phyloP scores from a whole-genome alignment of 1,284 basidiomycete species.

The Marasmius fiardii region DNA sequence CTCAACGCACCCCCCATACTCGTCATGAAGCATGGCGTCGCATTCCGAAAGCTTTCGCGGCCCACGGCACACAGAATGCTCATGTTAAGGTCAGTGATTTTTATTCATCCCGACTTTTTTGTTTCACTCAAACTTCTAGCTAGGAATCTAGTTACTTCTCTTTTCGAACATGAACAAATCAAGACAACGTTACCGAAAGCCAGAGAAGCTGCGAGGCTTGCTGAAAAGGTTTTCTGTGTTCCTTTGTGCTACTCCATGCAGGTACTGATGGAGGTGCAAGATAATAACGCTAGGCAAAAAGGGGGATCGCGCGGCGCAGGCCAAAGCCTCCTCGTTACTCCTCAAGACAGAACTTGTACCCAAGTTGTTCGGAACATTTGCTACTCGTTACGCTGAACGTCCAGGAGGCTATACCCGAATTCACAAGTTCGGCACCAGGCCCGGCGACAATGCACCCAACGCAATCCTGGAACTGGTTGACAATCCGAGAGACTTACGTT shows the following conservation, averaged over 20 bases:
- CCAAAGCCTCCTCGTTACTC: slow-evolving; percentile 72
- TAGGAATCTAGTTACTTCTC: slow-evolving; percentile 92
- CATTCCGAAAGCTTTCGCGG: slow-evolving; percentile 85
- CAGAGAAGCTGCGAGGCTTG: slow-evolving; percentile 85
- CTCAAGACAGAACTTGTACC: slow-evolving; percentile 68
- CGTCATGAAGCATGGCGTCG: slow-evolving; percentile 88
- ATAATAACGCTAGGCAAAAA: slow-evolving; percentile 89
- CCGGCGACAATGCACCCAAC: slow-evolving; percentile 91
- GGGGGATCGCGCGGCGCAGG: slow-evolving; percentile 61
- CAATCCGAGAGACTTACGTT: slow-evolving; percentile 85
- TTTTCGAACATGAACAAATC: slow-evolving; percentile 95
- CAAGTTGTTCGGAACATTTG: slow-evolving; percentile 81
- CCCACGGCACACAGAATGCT: slow-evolving; percentile 85
- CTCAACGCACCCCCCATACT: not conserved
- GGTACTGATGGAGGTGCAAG: slow-evolving; percentile 35
- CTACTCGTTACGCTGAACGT: slow-evolving; percentile 78
- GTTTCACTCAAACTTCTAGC: slow-evolving; percentile 3
- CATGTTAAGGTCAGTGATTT: slow-evolving; percentile 71
- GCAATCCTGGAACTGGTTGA: slow-evolving; percentile 95
- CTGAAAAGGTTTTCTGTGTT: slow-evolving; percentile 74
- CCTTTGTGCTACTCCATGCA: not conserved
- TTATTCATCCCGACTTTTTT: not conserved
- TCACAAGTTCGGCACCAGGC: slow-evolving; percentile 84
- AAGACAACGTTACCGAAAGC: slow-evolving; percentile 97
- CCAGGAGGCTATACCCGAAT: slow-evolving; percentile 97